Percentiles rank a stretch among this genome's conserved stretches.
Evolutionary conservation across 177 flowering plant genomes (phyloP).

Genomic region (Vitis hybrid): DNA sequence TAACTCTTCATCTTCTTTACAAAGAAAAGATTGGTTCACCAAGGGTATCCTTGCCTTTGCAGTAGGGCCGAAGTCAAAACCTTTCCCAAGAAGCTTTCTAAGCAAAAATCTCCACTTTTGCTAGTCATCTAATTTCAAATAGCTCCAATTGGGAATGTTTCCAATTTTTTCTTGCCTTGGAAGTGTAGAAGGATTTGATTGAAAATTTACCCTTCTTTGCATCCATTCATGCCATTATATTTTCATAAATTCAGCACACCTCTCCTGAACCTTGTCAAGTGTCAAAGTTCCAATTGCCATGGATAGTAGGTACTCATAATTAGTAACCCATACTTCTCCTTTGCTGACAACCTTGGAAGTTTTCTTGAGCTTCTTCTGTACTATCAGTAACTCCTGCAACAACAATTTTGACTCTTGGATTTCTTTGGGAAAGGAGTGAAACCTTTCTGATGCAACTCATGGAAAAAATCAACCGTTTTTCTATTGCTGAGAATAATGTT

Average conservation of each 20-base stretch:
- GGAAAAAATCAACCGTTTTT: conserved; percentile 68
- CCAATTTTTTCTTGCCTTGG: too few relatives aligned
- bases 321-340: conserved; percentile 43
- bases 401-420: conserved; percentile 39
- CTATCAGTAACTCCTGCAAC: conserved; percentile 51
- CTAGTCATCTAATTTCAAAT: too few relatives aligned
- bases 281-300: conserved; percentile 85
- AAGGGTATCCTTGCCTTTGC: too few relatives aligned
- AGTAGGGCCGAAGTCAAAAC: too few relatives aligned
- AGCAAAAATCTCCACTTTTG: too few relatives aligned
- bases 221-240: too few relatives aligned
- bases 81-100: too few relatives aligned
- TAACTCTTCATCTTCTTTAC: too few relatives aligned
- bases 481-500: conserved; percentile 73
- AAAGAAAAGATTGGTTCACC: too few relatives aligned
- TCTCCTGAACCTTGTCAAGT: conserved; percentile 74
- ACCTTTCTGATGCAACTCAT: conserved; percentile 74
- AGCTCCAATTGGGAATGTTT: too few relatives aligned
- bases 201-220: too few relatives aligned
- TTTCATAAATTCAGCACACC: conserved; percentile 33
- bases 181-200: too few relatives aligned
- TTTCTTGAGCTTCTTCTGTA: conserved; percentile 59
- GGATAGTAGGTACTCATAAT: conserved; percentile 78
- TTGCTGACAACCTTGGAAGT: conserved; percentile 17
- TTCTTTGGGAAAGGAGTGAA: conserved; percentile 81